phyloP scores from a whole-genome alignment of 2,329 filamentous ascomycete genomes.

The Curvularia sp. region DNA sequence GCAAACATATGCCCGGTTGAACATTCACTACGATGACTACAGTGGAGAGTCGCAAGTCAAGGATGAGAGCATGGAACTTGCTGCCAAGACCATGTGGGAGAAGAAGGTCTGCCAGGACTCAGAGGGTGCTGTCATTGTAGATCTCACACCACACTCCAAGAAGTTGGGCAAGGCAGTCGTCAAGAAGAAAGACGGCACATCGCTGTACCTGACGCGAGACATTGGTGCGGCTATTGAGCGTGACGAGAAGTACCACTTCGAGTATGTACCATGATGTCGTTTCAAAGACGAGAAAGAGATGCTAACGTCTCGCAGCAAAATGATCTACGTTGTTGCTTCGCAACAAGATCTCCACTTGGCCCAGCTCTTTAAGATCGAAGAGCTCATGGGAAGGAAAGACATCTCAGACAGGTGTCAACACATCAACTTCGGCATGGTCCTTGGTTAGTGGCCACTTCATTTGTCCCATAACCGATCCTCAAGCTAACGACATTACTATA shows the following conservation, averaged over 20 bases:
- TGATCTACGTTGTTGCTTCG: constrained; percentile 71
- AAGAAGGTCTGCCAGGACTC: constrained; percentile 68
- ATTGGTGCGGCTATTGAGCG: constrained; percentile 71
- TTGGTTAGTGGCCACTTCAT: constrained; percentile 49
- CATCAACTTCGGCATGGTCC: constrained; percentile 71
- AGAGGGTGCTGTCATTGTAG: constrained; percentile 71
- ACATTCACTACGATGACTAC: constrained; percentile 71
- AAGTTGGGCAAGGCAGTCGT: constrained; percentile 72
- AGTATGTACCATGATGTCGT: constrained; percentile 41
- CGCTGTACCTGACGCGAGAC: constrained; percentile 73
- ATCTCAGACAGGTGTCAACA: constrained; percentile 66
- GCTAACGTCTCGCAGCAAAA: constrained; percentile 52
- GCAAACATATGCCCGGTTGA: constrained; percentile 68
- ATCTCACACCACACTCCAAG: constrained; percentile 73
- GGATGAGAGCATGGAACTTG: constrained; percentile 66
- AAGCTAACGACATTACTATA: constrained; percentile 4
- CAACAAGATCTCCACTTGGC: constrained; percentile 71
- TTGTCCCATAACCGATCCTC: neutral
- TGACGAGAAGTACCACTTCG: constrained; percentile 66
- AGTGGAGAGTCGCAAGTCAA: constrained; percentile 73
- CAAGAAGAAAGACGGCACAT: constrained; percentile 71
- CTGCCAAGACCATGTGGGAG: constrained; percentile 65
- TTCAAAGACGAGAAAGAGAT: neutral
- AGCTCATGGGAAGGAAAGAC: constrained; percentile 67
- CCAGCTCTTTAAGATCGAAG: constrained; percentile 70